phyloP scores from a whole-genome alignment of 2,329 filamentous ascomycete species.

The Penicillium italicum region DNA sequence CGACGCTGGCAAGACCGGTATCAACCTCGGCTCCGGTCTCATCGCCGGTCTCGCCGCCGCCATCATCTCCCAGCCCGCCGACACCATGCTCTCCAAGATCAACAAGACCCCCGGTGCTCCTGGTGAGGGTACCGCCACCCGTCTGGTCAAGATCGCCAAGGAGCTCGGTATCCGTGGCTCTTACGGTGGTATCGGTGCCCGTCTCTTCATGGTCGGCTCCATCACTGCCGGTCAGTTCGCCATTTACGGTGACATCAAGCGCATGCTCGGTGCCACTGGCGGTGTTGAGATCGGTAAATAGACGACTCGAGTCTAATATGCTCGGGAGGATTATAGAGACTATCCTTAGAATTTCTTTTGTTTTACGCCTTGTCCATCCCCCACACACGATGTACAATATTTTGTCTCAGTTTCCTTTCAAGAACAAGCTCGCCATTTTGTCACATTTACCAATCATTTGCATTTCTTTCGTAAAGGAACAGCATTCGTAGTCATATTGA shows the following conservation, averaged over 20 bases:
- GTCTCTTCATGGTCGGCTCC: conserved; percentile 55
- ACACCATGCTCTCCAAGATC: conserved; percentile 94
- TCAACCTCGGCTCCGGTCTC: conserved; percentile 82
- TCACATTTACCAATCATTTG: neutral
- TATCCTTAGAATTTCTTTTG: conserved; percentile 23
- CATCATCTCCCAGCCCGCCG: conserved; percentile 81
- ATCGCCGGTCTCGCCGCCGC: conserved; percentile 84
- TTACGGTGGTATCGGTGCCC: conserved; percentile 74
- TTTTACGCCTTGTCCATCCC: conserved; percentile 26
- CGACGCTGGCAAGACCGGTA: conserved; percentile 66
- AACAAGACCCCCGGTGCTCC: conserved; percentile 89
- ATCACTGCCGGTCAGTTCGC: conserved; percentile 79
- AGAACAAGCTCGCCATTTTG: conserved; percentile 22
- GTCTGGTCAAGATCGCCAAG: conserved; percentile 82
- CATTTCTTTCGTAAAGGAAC: neutral
- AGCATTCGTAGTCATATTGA: neutral
- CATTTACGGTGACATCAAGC: conserved; percentile 78
- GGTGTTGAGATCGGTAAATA: conserved; percentile 67
- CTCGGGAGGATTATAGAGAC: conserved; percentile 26
- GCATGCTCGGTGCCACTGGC: conserved; percentile 65
- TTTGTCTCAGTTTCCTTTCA: conserved; percentile 24
- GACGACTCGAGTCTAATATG: conserved; percentile 19
- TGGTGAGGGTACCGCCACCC: conserved; percentile 75
- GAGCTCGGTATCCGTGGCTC: conserved; percentile 77
- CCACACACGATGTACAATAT: conserved; percentile 26